Percentiles rank a stretch among this genome's conserved stretches.
These are phyloP conservation scores for Phytopythium helicoides DNA, from an alignment of 352 stramenopile species.

Conservation along the genomic window DNA sequence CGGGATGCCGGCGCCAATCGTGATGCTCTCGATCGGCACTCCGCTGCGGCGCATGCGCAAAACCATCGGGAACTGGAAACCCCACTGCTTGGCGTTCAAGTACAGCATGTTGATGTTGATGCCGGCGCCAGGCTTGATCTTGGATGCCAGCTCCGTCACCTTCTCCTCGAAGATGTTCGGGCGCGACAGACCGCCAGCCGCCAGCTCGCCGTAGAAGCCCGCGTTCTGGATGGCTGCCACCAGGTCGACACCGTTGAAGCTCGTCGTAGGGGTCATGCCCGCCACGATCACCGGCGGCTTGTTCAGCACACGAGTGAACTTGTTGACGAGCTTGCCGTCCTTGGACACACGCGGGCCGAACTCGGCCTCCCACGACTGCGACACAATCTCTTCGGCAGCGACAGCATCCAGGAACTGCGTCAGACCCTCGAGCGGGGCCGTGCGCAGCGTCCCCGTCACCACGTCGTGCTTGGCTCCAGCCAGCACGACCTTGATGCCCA, in stretches of 20 bases:
- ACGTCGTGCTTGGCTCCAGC: slow-evolving; percentile 38
- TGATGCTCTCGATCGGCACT: slow-evolving; percentile 87
- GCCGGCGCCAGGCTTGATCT: slow-evolving; percentile 68
- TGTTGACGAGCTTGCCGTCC: slow-evolving; percentile 59
- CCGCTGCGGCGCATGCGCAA: slow-evolving; percentile 75
- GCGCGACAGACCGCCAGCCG: slow-evolving; percentile 63
- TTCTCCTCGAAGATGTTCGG: slow-evolving; percentile 69
- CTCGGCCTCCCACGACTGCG: slow-evolving; percentile 44
- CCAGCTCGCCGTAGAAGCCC: slow-evolving; percentile 79
- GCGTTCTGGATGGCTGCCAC: slow-evolving; percentile 81
- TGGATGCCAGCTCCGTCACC: slow-evolving; percentile 63
- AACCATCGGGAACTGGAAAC: slow-evolving; percentile 89
- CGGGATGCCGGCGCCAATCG: slow-evolving; percentile 81
- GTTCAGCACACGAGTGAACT: slow-evolving; percentile 72
- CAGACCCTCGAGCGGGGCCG: slow-evolving; percentile 32
- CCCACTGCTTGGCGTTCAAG: slow-evolving; percentile 87
- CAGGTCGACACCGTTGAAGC: slow-evolving; percentile 73
- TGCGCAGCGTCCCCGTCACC: slow-evolving; percentile 16
- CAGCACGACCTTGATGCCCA: slow-evolving; percentile 56
- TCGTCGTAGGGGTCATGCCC: slow-evolving; percentile 87
- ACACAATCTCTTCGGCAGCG: slow-evolving; percentile 1
- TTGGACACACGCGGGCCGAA: slow-evolving; percentile 47
- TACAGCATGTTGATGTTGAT: slow-evolving; percentile 91
- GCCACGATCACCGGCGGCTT: slow-evolving; percentile 78
- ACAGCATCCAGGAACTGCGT: slow-evolving; percentile 37